Evolutionary conservation across 768 basidiomycete genomes (phyloP).

Genomic region (Termitomyces sp.): DNA sequence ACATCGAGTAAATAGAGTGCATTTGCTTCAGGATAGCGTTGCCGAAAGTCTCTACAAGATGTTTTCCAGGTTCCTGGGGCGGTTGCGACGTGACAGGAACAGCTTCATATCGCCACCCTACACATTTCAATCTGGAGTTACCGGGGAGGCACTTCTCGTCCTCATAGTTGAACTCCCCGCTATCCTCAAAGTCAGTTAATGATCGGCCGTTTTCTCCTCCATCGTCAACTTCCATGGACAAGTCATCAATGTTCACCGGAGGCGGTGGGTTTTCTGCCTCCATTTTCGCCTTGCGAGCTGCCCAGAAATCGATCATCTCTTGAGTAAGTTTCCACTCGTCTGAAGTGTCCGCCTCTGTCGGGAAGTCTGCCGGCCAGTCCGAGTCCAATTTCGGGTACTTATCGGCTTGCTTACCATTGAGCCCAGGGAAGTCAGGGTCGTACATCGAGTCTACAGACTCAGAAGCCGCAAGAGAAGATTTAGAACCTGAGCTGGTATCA

Average conservation of each 20-base stretch:
- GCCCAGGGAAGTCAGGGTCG: constrained; percentile 5
- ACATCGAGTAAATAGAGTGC: neutral
- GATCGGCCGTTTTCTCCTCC: constrained; percentile 1
- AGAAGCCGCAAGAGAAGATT: neutral
- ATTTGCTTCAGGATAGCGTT: neutral
- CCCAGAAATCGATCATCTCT: constrained; percentile 8
- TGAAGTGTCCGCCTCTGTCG: constrained; percentile 4
- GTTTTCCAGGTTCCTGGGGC: neutral
- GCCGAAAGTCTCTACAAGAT: neutral
- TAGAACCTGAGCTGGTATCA: neutral
- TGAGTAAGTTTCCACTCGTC: constrained; percentile 8
- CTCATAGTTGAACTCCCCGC: neutral
- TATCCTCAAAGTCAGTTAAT: constrained; percentile 1
- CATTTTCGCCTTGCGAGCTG: constrained; percentile 2
- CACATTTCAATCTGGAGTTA: constrained; percentile 1
- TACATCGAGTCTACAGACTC: constrained; percentile 2
- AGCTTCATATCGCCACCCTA: constrained; percentile 5
- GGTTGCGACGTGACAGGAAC: neutral
- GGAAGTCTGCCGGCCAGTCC: constrained; percentile 5
- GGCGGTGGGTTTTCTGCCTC: constrained; percentile 5
- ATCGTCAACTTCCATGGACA: neutral
- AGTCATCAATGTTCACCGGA: neutral
- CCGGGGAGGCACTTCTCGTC: constrained; percentile 3
- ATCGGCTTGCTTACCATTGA: constrained; percentile 3
- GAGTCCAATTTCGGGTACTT: neutral